Conservation (phyloP, 1,139 yeast species). For the Diutina neorugosa region DNA sequence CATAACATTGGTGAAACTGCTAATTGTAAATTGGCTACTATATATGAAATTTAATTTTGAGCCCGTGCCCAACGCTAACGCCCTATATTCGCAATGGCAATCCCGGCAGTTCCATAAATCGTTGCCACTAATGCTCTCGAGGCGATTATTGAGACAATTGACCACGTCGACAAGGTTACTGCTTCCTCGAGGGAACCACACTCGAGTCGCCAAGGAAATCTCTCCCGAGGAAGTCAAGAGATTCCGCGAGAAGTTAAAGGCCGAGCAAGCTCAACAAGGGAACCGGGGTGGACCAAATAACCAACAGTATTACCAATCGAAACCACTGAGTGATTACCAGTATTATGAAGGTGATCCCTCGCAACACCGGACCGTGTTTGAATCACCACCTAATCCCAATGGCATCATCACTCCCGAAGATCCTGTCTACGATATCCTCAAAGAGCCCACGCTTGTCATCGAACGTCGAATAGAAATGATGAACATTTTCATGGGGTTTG, state of each 20-base stretch:
- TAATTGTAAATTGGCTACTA: too few relatives aligned
- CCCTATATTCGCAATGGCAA: background rate
- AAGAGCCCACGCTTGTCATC: constrained; percentile 74
- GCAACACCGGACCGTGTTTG: constrained; percentile 3
- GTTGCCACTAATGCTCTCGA: background rate
- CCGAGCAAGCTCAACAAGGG: background rate
- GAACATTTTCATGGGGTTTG: constrained; percentile 80
- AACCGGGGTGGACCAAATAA: background rate
- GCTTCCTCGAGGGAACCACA: background rate
- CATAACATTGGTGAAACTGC: too few relatives aligned
- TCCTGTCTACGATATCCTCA: constrained; percentile 43
- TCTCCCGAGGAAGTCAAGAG: constrained; percentile 1
- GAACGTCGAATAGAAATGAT: constrained; percentile 82
- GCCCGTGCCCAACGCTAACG: background rate
- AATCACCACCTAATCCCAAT: constrained; percentile 21
- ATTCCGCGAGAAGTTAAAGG: background rate
- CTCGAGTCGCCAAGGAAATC: background rate
- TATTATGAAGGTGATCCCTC: background rate
- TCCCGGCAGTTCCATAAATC: background rate
- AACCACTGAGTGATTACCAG: background rate
- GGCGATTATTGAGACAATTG: background rate
- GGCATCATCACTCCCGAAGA: constrained; percentile 42
- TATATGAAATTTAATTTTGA: background rate
- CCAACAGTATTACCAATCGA: background rate
- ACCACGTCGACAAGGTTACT: background rate